Percentiles rank a stretch among this genome's conserved stretches.
These are phyloP conservation scores for Lactifluus volemus DNA, from an alignment of 768 basidiomycete species.

Conservation along the genomic window DNA sequence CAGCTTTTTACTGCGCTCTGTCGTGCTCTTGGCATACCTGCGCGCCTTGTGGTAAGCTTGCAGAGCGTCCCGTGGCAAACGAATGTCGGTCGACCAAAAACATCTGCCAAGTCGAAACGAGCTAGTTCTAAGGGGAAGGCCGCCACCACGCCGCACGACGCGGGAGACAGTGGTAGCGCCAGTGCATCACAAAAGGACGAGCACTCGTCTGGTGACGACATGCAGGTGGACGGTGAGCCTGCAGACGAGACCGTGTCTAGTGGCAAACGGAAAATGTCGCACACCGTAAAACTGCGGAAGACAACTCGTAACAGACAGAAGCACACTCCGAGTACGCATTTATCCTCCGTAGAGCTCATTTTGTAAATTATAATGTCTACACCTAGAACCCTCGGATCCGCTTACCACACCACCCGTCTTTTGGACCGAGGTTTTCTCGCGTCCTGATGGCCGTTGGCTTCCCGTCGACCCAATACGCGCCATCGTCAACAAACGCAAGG, in stretches of 20 bases:
- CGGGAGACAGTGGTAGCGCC: constrained; percentile 28
- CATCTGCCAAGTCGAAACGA: constrained; percentile 34
- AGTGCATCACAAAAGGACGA: constrained; percentile 17
- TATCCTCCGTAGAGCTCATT: not conserved
- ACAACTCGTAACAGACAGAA: constrained; percentile 42
- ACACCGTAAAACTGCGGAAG: constrained; percentile 52
- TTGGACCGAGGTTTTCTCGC: constrained; percentile 96
- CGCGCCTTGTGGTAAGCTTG: constrained; percentile 80
- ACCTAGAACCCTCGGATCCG: constrained; percentile 41
- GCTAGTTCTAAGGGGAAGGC: constrained; percentile 29
- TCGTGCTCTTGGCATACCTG: constrained; percentile 77
- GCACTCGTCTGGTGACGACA: constrained; percentile 33
- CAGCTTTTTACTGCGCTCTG: constrained; percentile 90
- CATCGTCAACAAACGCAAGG: constrained; percentile 69
- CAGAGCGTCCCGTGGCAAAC: constrained; percentile 91
- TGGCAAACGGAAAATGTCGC: constrained; percentile 52
- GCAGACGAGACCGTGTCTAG: constrained; percentile 24
- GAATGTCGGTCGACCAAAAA: constrained; percentile 47
- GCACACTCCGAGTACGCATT: constrained; percentile 2
- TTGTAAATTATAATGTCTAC: not conserved
- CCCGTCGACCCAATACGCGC: constrained; percentile 84
- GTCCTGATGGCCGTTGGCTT: constrained; percentile 85
- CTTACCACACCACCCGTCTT: constrained; percentile 71
- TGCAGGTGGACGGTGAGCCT: constrained; percentile 31
- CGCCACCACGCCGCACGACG: constrained; percentile 26